Evolutionary conservation across 768 basidiomycete species (phyloP), one percentile per base, ranked within the genome.

Genomic region (Naganishia kalamii): DNA sequence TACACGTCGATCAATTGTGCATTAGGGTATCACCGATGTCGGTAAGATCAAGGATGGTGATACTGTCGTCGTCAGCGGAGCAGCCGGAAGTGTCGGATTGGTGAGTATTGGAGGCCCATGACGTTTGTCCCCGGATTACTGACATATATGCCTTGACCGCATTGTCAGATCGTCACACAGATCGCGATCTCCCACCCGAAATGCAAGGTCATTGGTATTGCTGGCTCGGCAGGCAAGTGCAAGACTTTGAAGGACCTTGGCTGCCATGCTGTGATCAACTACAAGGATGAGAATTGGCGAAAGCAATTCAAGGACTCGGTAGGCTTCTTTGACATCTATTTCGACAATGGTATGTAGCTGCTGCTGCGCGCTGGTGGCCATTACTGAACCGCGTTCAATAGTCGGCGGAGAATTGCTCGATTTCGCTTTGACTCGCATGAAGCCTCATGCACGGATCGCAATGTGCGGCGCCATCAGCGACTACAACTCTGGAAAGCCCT

Each of bases 381-480:
- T 23, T 27, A 27, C 30, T 59, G n/a, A 46, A 8, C 32, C 29
- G n/a, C 15, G 23, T 25, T 25, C 23, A 8, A 23, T 46, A 77
- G 85, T 86, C 12, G 85, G 85, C 75, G 88, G 88, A 3, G 88
- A 90, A 32, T 88, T 91, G 41, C 81, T 97, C 62, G 87, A 94
- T 74, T 81, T 92, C 70, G 83, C 85, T 48, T 78, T 96, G 65
- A 84, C 84, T 27, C 81, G 88, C 57, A 75, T 98, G 72, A 90
- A 91, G 44, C 83, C 85, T 75, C 80, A 84, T 46, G 92, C 91
- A 4, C 81, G 92, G 61, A 84, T 96, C 63, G 84, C 84, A 15
- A 76, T 92, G 21, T 94, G 92, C 70, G 93, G 92, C 62, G 89
- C 88, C 33, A 93, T 96, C 69, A 89, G 91, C 46, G 83, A 84